A percentile compares a stretch with the other conserved stretches of the same genome.
phyloP scores from a whole-genome alignment of 1,139 yeast genomes.

The Yamadazyma atmosphaerica region DNA sequence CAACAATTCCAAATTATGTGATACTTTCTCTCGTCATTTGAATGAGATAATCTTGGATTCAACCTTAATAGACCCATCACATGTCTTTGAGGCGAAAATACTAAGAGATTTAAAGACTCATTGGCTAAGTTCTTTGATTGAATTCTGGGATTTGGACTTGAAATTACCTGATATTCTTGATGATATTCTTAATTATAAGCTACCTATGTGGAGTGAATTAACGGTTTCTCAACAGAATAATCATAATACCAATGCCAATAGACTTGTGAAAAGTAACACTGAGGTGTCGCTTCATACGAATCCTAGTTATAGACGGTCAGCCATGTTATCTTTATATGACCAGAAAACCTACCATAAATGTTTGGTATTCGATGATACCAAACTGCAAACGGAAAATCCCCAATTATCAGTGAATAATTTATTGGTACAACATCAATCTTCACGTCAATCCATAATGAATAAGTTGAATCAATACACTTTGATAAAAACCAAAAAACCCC shows the following conservation, averaged over 20 bases:
- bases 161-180: slow-evolving; percentile 16
- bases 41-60: slow-evolving; percentile 44
- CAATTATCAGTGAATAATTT: slow-evolving; percentile 43
- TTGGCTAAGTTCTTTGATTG: slow-evolving; percentile 36
- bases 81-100: slow-evolving; percentile 40
- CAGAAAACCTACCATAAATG: slow-evolving; percentile 37
- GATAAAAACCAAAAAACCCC: slow-evolving; percentile 4
- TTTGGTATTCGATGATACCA: slow-evolving; percentile 33
- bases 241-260: slow-evolving; percentile 16
- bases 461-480: slow-evolving; percentile 28
- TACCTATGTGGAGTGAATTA: slow-evolving; percentile 32
- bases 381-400: slow-evolving; percentile 30
- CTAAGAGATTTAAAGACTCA: slow-evolving; percentile 45
- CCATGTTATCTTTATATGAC: slow-evolving; percentile 55
- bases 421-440: slow-evolving; percentile 41
- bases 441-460: slow-evolving; percentile 36
- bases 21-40: slow-evolving; percentile 45
- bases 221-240: no score
- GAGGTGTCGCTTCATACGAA: slow-evolving; percentile 47
- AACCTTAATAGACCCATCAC: slow-evolving; percentile 27
- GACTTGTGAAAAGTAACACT: slow-evolving; percentile 34
- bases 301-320: slow-evolving; percentile 55
- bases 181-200: slow-evolving; percentile 21
- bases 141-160: slow-evolving; percentile 36
- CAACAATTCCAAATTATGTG: slow-evolving; percentile 45